These are phyloP conservation scores for Leucoagaricus sp. DNA, from an alignment of 1,284 basidiomycete species.

Conservation along the genomic window DNA sequence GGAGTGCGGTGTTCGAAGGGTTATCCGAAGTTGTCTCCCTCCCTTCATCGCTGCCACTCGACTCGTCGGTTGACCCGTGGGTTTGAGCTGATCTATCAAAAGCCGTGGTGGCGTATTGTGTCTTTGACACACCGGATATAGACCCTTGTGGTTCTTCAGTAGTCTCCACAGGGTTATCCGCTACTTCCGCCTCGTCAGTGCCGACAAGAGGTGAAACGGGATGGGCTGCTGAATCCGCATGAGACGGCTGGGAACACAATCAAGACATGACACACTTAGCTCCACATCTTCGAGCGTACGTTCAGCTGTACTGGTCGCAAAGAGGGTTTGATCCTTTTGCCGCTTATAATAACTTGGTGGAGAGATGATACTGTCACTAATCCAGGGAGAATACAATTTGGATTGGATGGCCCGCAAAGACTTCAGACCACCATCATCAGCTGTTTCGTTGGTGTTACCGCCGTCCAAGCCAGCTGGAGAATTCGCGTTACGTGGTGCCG, in stretches of 20 bases:
- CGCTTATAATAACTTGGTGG: slow-evolving; percentile 33
- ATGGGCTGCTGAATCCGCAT: neutral
- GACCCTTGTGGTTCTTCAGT: neutral
- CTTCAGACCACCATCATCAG: too few relatives aligned
- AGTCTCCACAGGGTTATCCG: neutral
- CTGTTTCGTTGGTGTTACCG: too few relatives aligned
- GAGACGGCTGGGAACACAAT: neutral
- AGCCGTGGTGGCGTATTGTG: neutral
- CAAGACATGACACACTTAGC: neutral
- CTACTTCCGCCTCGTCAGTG: neutral
- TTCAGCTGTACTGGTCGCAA: neutral
- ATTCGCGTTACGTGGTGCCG: too few relatives aligned
- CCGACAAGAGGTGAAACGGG: neutral
- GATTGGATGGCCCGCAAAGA: too few relatives aligned
- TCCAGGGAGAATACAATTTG: slow-evolving; percentile 32
- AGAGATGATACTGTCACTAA: slow-evolving; percentile 46
- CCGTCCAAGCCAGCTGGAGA: too few relatives aligned
- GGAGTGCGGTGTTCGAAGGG: neutral
- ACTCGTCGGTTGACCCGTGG: neutral
- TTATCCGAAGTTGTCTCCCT: neutral
- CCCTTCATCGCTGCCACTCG: neutral
- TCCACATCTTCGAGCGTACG: neutral
- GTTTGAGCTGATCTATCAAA: neutral
- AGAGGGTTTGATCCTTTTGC: neutral
- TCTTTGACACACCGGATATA: neutral